Percentiles rank a stretch among this genome's conserved stretches.
These are phyloP conservation scores for Leccinum variabile DNA, from an alignment of 1,284 basidiomycete species.

Conservation along the genomic window DNA sequence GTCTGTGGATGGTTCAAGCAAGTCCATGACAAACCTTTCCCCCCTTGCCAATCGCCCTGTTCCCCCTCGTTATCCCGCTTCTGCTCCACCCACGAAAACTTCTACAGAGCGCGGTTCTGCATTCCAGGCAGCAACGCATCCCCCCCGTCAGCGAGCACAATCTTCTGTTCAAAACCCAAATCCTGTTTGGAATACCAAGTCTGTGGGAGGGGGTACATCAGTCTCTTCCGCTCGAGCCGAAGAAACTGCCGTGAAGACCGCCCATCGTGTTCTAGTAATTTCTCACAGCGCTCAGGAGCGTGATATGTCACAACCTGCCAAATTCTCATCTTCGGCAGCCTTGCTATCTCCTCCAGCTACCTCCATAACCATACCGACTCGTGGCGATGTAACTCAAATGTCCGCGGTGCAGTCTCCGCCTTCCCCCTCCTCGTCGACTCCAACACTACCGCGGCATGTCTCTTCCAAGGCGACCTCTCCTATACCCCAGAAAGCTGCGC, in stretches of 20 bases:
- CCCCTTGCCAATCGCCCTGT: conserved; percentile 56
- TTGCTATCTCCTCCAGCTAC: conserved; percentile 7
- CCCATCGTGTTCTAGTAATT: conserved; percentile 4
- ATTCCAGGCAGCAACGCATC: conserved; percentile 20
- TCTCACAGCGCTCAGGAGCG: conserved; percentile 12
- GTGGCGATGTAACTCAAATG: conserved; percentile 4
- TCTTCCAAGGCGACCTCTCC: conserved; percentile 22
- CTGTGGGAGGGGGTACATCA: conserved; percentile 14
- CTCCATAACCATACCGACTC: conserved; percentile 10
- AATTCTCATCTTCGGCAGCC: conserved; percentile 7
- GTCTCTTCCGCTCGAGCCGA: conserved; percentile 12
- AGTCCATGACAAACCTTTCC: conserved; percentile 44
- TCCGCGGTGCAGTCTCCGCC: background rate
- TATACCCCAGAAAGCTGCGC: conserved; percentile 12
- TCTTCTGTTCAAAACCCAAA: conserved; percentile 35
- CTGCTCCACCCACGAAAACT: conserved; percentile 38
- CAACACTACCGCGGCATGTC: conserved; percentile 9
- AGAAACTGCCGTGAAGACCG: background rate
- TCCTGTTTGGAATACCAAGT: conserved; percentile 25
- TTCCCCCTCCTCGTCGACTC: conserved; percentile 2
- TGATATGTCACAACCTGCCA: conserved; percentile 6
- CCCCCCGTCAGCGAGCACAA: conserved; percentile 30
- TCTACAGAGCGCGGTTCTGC: conserved; percentile 38
- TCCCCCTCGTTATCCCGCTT: conserved; percentile 47
- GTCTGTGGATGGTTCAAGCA: conserved; percentile 27